These are phyloP conservation scores for Teunomyces cretensis DNA, from an alignment of 805 yeast species.

Conservation along the genomic window DNA sequence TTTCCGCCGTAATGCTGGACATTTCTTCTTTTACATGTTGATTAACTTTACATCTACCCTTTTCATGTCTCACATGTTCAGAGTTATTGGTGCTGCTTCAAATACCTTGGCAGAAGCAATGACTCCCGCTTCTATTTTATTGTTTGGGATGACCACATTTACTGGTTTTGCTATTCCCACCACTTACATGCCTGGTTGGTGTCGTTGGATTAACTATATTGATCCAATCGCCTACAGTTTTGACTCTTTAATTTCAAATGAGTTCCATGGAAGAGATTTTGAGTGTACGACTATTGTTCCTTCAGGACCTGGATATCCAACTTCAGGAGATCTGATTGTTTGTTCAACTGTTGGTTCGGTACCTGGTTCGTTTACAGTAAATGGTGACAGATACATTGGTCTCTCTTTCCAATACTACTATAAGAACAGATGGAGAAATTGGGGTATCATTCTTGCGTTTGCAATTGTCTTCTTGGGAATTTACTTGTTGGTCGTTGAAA, in stretches of 20 bases:
- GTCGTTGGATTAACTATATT: constrained; percentile 61
- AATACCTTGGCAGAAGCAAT: constrained; percentile 51
- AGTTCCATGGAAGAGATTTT: constrained; percentile 48
- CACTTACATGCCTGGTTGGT: constrained; percentile 59
- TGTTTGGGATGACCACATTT: constrained; percentile 49
- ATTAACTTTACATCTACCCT: constrained; percentile 18
- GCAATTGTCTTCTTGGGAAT: constrained; percentile 51
- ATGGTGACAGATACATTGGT: constrained; percentile 30
- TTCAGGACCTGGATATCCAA: constrained; percentile 30
- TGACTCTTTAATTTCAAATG: constrained; percentile 58
- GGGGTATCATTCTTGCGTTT: constrained; percentile 44
- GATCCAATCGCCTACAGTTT: constrained; percentile 59
- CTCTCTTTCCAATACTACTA: constrained; percentile 46
- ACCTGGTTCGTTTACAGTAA: constrained; percentile 19
- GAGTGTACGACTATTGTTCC: constrained; percentile 53
- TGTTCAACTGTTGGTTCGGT: constrained; percentile 22
- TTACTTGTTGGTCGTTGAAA: constrained; percentile 56
- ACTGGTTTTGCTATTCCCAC: constrained; percentile 62
- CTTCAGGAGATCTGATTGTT: constrained; percentile 10
- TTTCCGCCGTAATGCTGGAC: constrained; percentile 22
- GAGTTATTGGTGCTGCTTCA: constrained; percentile 12
- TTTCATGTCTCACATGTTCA: constrained; percentile 40
- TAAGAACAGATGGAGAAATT: constrained; percentile 25
- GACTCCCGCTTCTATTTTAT: constrained; percentile 55
- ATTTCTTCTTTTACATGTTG: constrained; percentile 26